Evolutionary conservation across 192 early-diverging fungal species (phyloP).

Genomic region (Piromyces finnis): DNA sequence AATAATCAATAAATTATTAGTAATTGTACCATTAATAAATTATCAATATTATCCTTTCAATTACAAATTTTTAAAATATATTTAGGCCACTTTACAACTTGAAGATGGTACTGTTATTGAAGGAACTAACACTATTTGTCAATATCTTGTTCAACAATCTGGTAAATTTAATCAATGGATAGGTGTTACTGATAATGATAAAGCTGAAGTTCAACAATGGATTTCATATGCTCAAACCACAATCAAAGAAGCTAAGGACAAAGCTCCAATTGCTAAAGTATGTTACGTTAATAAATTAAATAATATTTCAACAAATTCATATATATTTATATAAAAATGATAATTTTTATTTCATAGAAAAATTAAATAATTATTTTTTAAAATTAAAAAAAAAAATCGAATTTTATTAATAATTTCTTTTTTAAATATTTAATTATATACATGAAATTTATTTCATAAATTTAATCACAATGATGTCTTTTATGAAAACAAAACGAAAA

Average conservation of each 20-base stretch:
- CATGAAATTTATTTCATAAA: too few species aligned
- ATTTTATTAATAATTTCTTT: too few species aligned
- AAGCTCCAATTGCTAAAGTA: background rate
- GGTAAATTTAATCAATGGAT: background rate
- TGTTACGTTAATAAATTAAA: too few species aligned
- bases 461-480: too few species aligned
- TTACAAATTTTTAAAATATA: background rate
- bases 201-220: background rate
- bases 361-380: too few species aligned
- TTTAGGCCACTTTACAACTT: background rate
- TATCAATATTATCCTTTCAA: background rate
- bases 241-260: background rate
- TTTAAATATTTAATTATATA: too few species aligned
- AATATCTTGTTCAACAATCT: background rate
- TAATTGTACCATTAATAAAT: background rate
- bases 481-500: too few species aligned
- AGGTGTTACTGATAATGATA: background rate
- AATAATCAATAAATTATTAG: too few species aligned
- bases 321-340: too few species aligned
- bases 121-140: background rate
- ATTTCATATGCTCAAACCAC: background rate
- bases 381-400: too few species aligned
- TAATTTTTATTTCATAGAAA: too few species aligned
- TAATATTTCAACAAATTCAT: too few species aligned
- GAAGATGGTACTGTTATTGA: background rate